Percentiles rank a stretch among this genome's conserved stretches.
Evolutionary conservation across 192 early-diverging fungal species (phyloP).

Genomic region (Phycomyces blakesleeanus): DNA sequence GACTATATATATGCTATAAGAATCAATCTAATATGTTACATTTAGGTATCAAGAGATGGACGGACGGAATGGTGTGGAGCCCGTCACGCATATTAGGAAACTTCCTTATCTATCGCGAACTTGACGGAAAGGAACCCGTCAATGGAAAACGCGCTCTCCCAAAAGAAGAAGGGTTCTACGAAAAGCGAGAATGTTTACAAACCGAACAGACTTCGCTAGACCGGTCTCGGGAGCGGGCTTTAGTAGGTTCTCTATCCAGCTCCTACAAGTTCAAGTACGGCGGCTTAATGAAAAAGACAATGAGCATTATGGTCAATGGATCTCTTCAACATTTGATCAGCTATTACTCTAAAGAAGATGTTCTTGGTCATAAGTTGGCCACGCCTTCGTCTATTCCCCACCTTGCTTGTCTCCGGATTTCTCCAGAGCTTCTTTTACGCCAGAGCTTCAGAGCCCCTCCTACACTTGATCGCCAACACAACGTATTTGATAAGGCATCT

Average conservation of each 20-base stretch:
- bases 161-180: background rate
- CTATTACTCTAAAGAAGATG: conserved; percentile 58
- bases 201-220: background rate
- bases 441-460: conserved; percentile 53
- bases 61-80: conserved; percentile 78
- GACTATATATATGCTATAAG: background rate
- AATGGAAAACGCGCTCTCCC: background rate
- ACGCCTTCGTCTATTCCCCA: conserved; percentile 46
- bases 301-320: conserved; percentile 68
- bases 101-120: conserved; percentile 80
- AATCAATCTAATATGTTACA: background rate
- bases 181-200: background rate
- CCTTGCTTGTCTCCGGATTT: conserved; percentile 44
- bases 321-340: conserved; percentile 51
- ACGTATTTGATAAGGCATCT: background rate
- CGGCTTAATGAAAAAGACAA: conserved; percentile 75
- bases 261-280: conserved; percentile 53
- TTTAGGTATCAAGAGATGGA: conserved; percentile 78
- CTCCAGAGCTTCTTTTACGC: conserved; percentile 48
- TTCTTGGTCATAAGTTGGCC: conserved; percentile 40
- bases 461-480: background rate
- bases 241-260: conserved; percentile 53
- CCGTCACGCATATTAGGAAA: conserved; percentile 80
- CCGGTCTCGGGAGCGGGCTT: conserved; percentile 40
- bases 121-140: conserved; percentile 29